These are phyloP conservation scores for Cokeromyces recurvatus DNA, from an alignment of 371 early-diverging fungal genomes.

Conservation along the genomic window DNA sequence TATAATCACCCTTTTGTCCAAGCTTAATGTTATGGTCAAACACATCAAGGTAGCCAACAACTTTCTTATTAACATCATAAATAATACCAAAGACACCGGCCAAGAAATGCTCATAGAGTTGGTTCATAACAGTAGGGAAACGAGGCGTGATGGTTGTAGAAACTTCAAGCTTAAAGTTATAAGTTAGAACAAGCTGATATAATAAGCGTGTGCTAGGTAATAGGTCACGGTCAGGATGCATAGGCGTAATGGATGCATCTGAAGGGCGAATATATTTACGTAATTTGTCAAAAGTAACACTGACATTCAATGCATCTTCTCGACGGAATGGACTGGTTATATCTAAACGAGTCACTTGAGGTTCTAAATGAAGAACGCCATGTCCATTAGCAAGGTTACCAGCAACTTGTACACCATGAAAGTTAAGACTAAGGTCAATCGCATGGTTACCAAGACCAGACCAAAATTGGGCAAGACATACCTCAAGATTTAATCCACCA, in stretches of 20 bases:
- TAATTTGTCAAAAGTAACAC: conserved; percentile 50
- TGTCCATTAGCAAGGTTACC: conserved; percentile 60
- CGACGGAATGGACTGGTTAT: conserved; percentile 65
- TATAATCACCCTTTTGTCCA: conserved; percentile 80
- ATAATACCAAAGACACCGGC: conserved; percentile 53
- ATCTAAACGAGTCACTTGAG: conserved; percentile 65
- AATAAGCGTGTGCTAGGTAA: conserved; percentile 65
- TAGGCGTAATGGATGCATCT: conserved; percentile 58
- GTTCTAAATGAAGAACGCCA: conserved; percentile 38
- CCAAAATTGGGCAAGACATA: conserved; percentile 85
- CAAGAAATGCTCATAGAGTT: conserved; percentile 58
- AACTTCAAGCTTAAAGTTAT: conserved; percentile 60
- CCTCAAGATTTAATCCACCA: conserved; percentile 76
- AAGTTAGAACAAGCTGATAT: conserved; percentile 71
- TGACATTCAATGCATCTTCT: conserved; percentile 64
- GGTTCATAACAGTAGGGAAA: conserved; percentile 61
- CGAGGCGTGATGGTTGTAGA: conserved; percentile 49
- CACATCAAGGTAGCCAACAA: conserved; percentile 65
- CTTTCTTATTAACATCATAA: conserved; percentile 60
- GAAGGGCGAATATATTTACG: conserved; percentile 70
- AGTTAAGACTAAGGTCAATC: conserved; percentile 69
- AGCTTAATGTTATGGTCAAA: conserved; percentile 70
- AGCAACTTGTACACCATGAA: conserved; percentile 75
- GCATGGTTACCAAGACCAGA: conserved; percentile 67
- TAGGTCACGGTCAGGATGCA: conserved; percentile 69